Conservation (phyloP, 768 basidiomycete species). For the Pholiota molesta region DNA sequence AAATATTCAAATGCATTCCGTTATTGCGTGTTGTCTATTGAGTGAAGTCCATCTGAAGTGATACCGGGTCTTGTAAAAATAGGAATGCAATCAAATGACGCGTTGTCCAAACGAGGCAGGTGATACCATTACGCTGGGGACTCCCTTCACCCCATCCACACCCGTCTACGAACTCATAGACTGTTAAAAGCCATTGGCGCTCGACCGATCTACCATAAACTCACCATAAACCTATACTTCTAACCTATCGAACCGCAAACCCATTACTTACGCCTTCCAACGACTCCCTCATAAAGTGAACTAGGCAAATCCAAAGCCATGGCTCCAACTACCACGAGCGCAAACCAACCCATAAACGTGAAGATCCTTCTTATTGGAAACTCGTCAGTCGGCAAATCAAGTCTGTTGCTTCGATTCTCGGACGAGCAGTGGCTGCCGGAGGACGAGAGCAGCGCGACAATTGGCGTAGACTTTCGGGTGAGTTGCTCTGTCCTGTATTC, state of each 20-base stretch:
- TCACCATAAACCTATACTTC: conserved; percentile 1
- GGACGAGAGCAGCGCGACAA: conserved; percentile 86
- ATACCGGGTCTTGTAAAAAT: too few species aligned
- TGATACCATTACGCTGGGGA: neutral
- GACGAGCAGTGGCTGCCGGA: conserved; percentile 95
- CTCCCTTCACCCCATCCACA: conserved; percentile 6
- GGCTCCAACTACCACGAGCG: conserved; percentile 33
- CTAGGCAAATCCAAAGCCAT: conserved; percentile 19
- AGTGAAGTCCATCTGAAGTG: too few species aligned
- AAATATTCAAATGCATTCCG: neutral
- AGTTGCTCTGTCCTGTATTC: conserved; percentile 28
- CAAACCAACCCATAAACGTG: conserved; percentile 61
- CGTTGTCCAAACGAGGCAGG: conserved; percentile 23
- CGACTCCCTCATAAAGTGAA: neutral
- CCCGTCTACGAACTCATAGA: neutral
- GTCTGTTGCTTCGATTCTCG: conserved; percentile 90
- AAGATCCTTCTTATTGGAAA: conserved; percentile 88
- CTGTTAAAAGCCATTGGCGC: neutral
- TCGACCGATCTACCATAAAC: neutral
- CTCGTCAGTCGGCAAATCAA: conserved; percentile 92
- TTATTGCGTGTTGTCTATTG: neutral
- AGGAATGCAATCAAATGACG: conserved; percentile 17
- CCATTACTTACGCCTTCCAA: neutral
- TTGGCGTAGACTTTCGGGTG: conserved; percentile 85
- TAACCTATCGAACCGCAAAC: neutral